These are phyloP conservation scores for Hypoxylon sp. DNA, from an alignment of 2,329 filamentous ascomycete species.

Conservation along the genomic window DNA sequence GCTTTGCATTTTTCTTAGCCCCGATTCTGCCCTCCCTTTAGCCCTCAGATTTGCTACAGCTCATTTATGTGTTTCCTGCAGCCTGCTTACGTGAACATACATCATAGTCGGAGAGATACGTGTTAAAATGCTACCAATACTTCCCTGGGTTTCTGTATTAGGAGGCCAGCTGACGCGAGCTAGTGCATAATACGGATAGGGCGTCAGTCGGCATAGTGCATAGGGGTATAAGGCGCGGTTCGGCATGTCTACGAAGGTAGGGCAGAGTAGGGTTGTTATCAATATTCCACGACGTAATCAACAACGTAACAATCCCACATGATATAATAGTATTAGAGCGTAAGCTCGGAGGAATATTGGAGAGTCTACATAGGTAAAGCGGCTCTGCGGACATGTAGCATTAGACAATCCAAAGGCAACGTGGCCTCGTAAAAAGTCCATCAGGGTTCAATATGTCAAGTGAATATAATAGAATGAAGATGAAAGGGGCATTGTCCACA, in stretches of 20 bases:
- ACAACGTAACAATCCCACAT: conserved; percentile 20
- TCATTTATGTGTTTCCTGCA: conserved; percentile 11
- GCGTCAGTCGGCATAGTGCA: conserved; percentile 3
- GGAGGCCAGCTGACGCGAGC: conserved; percentile 37
- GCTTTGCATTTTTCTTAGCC: not conserved
- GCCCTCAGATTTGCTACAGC: conserved; percentile 1
- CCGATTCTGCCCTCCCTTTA: not conserved
- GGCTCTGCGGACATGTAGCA: conserved; percentile 25
- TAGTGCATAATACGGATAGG: conserved; percentile 23
- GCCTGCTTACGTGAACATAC: conserved; percentile 21
- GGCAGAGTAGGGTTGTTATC: conserved; percentile 3
- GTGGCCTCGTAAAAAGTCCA: conserved; percentile 35
- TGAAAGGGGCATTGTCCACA: conserved; percentile 14
- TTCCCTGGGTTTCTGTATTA: conserved; percentile 8
- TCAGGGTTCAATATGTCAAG: conserved; percentile 5
- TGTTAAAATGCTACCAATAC: conserved; percentile 7
- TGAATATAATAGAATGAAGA: conserved; percentile 15
- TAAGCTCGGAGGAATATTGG: conserved; percentile 40
- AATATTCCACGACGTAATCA: conserved; percentile 23
- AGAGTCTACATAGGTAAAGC: conserved; percentile 11
- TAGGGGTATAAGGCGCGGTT: conserved; percentile 16
- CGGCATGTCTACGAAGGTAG: conserved; percentile 12
- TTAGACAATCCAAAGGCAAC: conserved; percentile 26
- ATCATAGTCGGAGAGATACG: conserved; percentile 13
- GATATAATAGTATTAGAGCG: conserved; percentile 23